phyloP scores from a whole-genome alignment of 371 early-diverging fungal species.

The Mucor circinelloides region DNA sequence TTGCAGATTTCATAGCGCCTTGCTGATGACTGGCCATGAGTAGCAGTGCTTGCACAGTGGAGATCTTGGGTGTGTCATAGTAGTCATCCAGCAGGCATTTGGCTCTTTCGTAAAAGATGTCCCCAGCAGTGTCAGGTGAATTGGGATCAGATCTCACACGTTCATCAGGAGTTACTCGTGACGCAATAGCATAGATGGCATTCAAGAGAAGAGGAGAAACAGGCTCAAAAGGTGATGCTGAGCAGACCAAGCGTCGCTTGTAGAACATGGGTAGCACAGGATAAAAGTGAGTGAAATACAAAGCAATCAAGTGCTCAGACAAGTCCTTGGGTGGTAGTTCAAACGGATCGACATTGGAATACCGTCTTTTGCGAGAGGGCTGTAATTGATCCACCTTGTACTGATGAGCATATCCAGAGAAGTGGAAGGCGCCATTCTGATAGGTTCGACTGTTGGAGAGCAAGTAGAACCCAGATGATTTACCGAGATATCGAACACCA shows the following conservation, averaged over 20 bases:
- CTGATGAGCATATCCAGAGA: slow-evolving; percentile 33
- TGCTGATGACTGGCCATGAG: slow-evolving; percentile 57
- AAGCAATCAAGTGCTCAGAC: slow-evolving; percentile 51
- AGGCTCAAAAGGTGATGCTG: slow-evolving; percentile 20
- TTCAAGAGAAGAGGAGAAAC: slow-evolving; percentile 53
- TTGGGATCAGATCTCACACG: slow-evolving; percentile 39
- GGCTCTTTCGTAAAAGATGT: slow-evolving; percentile 51
- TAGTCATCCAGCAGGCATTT: slow-evolving; percentile 51
- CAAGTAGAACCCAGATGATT: slow-evolving; percentile 50
- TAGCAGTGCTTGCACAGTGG: slow-evolving; percentile 62
- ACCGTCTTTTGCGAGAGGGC: neutral
- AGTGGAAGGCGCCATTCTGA: slow-evolving; percentile 47
- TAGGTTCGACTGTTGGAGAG: slow-evolving; percentile 46
- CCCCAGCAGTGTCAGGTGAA: slow-evolving; percentile 48
- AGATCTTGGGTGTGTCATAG: slow-evolving; percentile 58
- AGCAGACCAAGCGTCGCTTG: slow-evolving; percentile 25
- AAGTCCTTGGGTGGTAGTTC: slow-evolving; percentile 55
- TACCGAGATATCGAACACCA: slow-evolving; percentile 47
- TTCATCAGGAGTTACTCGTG: slow-evolving; percentile 42
- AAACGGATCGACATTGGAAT: slow-evolving; percentile 24
- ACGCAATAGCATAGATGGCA: slow-evolving; percentile 54
- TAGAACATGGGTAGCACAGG: slow-evolving; percentile 57
- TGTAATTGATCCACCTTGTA: neutral
- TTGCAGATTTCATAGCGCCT: slow-evolving; percentile 50
- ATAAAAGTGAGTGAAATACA: slow-evolving; percentile 59